These are phyloP conservation scores for Castanopsis chinensis DNA, from an alignment of 306 rosid species.

Conservation along the genomic window DNA sequence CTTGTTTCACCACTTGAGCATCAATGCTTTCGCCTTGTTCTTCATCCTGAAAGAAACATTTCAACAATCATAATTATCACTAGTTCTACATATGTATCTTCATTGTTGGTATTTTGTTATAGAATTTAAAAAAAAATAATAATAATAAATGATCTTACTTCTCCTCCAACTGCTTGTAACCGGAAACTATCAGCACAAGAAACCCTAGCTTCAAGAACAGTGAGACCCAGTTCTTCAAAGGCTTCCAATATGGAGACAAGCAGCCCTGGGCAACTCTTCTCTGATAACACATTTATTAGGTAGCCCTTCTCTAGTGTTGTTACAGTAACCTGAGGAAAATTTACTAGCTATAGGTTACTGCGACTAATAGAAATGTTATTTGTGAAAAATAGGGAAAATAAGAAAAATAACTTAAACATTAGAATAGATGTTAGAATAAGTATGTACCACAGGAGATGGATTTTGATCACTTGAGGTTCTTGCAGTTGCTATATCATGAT, in stretches of 20 bases:
- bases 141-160: constrained; percentile 55
- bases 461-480: constrained; percentile 53
- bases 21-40: constrained; percentile 44
- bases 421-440: background rate
- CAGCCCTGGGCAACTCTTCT: constrained; percentile 68
- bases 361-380: background rate
- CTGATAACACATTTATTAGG: constrained; percentile 66
- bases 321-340: constrained; percentile 66
- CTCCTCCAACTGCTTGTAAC: constrained; percentile 85
- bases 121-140: background rate
- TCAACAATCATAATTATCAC: background rate
- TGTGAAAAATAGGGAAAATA: background rate
- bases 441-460: constrained; percentile 63
- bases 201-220: constrained; percentile 96
- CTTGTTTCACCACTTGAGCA: constrained; percentile 46
- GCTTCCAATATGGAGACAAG: constrained; percentile 83
- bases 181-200: constrained; percentile 81
- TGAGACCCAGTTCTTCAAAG: constrained; percentile 84
- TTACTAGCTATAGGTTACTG: background rate
- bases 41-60: constrained; percentile 30
- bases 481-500: constrained; percentile 61
- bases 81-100: background rate
- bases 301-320: constrained; percentile 87
- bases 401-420: background rate
- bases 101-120: background rate